Percentiles rank a stretch among this genome's conserved stretches.
Evolutionary conservation across 345 rosid genomes (phyloP).

Genomic region (Salix caprea): DNA sequence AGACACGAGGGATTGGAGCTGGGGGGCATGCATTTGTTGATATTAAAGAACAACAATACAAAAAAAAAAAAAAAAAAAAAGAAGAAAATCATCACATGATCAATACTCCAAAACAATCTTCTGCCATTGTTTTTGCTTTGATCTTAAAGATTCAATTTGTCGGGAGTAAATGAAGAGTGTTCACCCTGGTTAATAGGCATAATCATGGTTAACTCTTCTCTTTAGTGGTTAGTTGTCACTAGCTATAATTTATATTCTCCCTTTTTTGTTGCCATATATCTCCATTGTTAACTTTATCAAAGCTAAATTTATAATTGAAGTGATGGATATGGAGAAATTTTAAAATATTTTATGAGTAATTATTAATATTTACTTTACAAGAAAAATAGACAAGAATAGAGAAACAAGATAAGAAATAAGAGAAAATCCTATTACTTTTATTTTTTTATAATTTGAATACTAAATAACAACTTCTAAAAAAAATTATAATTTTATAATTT

Average conservation of each 20-base stretch:
- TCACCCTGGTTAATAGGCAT: constrained; percentile 18
- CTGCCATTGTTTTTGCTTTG: constrained; percentile 13
- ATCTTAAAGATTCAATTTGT: constrained; percentile 34
- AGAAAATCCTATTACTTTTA: too few relatives aligned
- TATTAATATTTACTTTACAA: too few relatives aligned
- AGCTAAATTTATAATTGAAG: too few relatives aligned
- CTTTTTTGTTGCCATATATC: too few relatives aligned
- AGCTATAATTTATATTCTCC: neutral
- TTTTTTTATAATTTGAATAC: too few relatives aligned
- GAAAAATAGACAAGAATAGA: too few relatives aligned
- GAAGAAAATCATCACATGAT: constrained; percentile 16
- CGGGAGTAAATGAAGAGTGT: constrained; percentile 27
- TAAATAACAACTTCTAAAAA: too few relatives aligned
- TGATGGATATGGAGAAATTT: too few relatives aligned
- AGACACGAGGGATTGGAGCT: neutral
- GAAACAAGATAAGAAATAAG: too few relatives aligned
- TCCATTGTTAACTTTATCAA: too few relatives aligned
- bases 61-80: neutral
- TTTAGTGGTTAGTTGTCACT: neutral
- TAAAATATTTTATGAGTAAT: too few relatives aligned
- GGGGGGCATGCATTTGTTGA: constrained; percentile 14
- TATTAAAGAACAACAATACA: constrained; percentile 14
- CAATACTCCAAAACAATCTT: constrained; percentile 22
- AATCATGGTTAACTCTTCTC: constrained; percentile 15
- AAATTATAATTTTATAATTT: too few relatives aligned